Evolutionary conservation across 208 protist genomes (phyloP).

Genomic region (Trypanosoma avium): DNA sequence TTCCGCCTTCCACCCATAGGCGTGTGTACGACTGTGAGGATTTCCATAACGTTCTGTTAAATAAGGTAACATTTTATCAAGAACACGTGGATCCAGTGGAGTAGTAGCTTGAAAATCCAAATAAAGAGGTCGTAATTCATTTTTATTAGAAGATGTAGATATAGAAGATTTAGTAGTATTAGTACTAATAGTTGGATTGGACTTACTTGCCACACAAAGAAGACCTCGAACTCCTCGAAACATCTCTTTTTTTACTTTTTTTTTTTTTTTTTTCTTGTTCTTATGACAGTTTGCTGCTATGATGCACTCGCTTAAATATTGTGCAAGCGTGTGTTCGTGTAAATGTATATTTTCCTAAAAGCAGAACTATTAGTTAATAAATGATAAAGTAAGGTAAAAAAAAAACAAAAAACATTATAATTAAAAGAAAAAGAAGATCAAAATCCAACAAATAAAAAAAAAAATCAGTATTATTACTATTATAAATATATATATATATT

Average conservation of each 20-base stretch:
- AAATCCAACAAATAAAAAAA: neutral
- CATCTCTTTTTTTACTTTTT: conserved; percentile 25
- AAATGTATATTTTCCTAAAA: too few relatives aligned
- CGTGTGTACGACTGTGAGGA: conserved; percentile 97
- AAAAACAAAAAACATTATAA: conserved; percentile 13
- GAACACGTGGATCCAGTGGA: conserved; percentile 96
- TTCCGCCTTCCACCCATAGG: conserved; percentile 96
- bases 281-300: too few relatives aligned
- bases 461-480: conserved; percentile 1
- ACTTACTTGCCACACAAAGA: conserved; percentile 6
- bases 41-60: conserved; percentile 98
- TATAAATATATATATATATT: neutral
- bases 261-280: neutral
- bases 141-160: conserved; percentile 1
- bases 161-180: neutral
- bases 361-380: neutral
- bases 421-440: conserved; percentile 2
- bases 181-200: conserved; percentile 8
- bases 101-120: conserved; percentile 97
- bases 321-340: too few relatives aligned
- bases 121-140: conserved; percentile 84
- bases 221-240: conserved; percentile 40
- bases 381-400: conserved; percentile 12
- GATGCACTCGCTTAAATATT: too few relatives aligned
- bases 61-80: conserved; percentile 99